Conservation (phyloP, 768 basidiomycete species). For the Termitomyces sp. region DNA sequence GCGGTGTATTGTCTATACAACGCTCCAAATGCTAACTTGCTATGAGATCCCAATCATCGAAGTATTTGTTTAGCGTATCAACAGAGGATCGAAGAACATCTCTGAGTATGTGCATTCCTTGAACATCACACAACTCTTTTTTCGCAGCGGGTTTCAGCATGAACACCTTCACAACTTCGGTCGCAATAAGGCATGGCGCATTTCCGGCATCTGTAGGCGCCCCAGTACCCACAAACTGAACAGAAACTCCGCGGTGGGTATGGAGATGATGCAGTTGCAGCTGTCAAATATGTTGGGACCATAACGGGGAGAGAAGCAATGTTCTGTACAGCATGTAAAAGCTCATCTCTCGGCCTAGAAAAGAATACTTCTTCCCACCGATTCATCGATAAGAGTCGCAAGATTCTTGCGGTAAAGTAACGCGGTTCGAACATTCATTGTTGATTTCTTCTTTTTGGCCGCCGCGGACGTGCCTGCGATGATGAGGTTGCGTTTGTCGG, state of each 20-base stretch:
- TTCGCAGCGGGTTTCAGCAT: conserved; percentile 80
- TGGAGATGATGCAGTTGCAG: conserved; percentile 48
- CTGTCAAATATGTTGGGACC: conserved; percentile 69
- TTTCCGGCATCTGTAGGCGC: conserved; percentile 69
- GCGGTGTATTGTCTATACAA: too few relatives aligned
- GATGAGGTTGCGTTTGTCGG: conserved; percentile 63
- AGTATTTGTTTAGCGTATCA: not conserved
- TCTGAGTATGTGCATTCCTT: not conserved
- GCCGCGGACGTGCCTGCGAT: conserved; percentile 42
- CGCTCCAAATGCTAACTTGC: too few relatives aligned
- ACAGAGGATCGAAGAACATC: not conserved
- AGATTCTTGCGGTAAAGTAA: conserved; percentile 82
- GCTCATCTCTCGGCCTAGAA: not conserved
- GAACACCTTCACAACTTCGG: conserved; percentile 64
- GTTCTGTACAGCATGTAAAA: conserved; percentile 34
- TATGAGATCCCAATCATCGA: not conserved
- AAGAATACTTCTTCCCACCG: conserved; percentile 46
- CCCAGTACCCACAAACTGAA: conserved; percentile 86
- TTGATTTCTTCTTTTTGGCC: conserved; percentile 70
- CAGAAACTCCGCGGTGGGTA: conserved; percentile 72
- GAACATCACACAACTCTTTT: conserved; percentile 49
- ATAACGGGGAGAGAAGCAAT: conserved; percentile 47
- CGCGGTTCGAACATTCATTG: conserved; percentile 75
- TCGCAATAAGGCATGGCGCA: conserved; percentile 79
- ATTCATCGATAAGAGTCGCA: conserved; percentile 68